Conservation (phyloP, 192 early-diverging fungal genomes). For the Backusella macrospora region DNA sequence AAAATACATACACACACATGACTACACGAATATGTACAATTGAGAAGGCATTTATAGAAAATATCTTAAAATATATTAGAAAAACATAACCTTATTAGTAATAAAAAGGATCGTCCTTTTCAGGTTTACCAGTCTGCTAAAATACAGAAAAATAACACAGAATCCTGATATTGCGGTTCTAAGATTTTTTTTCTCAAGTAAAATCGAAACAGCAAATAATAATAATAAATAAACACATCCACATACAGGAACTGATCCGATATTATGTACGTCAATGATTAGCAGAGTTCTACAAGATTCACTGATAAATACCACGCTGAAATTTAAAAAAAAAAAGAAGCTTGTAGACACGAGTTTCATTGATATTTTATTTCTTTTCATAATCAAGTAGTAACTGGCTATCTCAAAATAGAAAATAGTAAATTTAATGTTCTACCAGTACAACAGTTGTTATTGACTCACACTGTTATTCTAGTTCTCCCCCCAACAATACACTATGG, state of each 20-base stretch:
- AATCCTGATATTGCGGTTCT: not conserved
- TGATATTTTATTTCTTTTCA: not conserved
- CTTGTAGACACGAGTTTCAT: conserved; percentile 3
- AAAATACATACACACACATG: not conserved
- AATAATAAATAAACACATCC: no score
- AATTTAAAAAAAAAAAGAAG: conserved; percentile 2
- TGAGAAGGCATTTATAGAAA: not conserved
- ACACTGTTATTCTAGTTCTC: not conserved
- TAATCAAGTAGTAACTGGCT: not conserved
- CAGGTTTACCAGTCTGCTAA: not conserved
- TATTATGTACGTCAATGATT: not conserved
- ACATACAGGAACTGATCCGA: not conserved
- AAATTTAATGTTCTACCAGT: conserved; percentile 17
- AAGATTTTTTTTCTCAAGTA: not conserved
- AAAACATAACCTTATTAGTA: not conserved
- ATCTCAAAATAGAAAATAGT: conserved; percentile 17
- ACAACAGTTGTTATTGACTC: conserved; percentile 6
- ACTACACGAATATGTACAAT: not conserved
- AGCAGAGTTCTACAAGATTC: not conserved
- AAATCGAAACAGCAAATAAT: not conserved
- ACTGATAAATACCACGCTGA: not conserved
- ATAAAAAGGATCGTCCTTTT: not conserved
- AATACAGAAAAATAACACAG: conserved; percentile 5
- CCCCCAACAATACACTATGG: not conserved
- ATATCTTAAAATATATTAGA: not conserved